A percentile compares a stretch with the other conserved stretches of the same genome.
Evolutionary conservation across 2,329 filamentous ascomycete genomes (phyloP).

Genomic region (Diaporthe destruens): DNA sequence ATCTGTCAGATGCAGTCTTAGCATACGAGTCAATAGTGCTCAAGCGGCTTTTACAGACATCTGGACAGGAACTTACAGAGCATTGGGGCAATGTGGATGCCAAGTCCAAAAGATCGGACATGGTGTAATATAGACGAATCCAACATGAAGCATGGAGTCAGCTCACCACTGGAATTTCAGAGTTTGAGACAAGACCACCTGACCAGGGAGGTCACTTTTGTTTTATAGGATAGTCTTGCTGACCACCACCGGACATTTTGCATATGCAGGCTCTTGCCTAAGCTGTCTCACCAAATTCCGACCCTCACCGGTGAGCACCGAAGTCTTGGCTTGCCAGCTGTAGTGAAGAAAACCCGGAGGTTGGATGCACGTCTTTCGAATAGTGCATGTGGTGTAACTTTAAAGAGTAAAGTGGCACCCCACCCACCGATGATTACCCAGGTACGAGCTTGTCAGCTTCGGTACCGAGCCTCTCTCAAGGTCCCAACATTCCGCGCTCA

Average conservation of each 20-base stretch:
- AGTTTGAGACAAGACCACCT: slow-evolving; percentile 1
- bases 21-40: neutral
- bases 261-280: neutral
- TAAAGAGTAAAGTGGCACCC: neutral
- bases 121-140: neutral
- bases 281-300: neutral
- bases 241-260: neutral
- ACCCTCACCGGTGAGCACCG: neutral
- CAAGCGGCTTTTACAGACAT: neutral
- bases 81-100: neutral
- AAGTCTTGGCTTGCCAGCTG: neutral
- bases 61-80: slow-evolving; percentile 16
- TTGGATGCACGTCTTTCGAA: neutral
- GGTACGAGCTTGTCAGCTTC: neutral
- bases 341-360: neutral
- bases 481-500: neutral
- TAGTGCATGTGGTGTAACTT: neutral
- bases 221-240: neutral
- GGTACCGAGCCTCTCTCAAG: neutral
- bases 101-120: neutral
- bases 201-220: neutral
- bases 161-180: neutral
- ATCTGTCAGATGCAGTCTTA: neutral
- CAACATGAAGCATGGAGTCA: neutral
- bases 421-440: neutral